Percentiles rank a stretch among this genome's conserved stretches.
Evolutionary conservation across 306 rosid genomes (phyloP).

Genomic region (Lathyrus sativus): DNA sequence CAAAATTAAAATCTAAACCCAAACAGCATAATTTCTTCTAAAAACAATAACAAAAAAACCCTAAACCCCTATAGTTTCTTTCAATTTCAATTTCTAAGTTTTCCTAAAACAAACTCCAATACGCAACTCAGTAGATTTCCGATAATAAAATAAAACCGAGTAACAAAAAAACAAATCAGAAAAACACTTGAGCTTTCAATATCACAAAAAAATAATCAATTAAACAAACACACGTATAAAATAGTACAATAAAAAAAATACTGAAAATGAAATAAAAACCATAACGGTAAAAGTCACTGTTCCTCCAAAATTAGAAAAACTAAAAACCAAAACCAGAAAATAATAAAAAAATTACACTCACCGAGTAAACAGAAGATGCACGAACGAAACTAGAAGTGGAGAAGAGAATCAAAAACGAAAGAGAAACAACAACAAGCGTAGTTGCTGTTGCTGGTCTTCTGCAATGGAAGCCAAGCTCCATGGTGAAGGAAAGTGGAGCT

Average conservation of each 20-base stretch:
- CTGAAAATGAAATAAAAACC: conserved; percentile 8
- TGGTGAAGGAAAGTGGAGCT: not conserved
- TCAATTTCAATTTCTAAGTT: conserved; percentile 23
- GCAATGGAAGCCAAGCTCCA: conserved; percentile 37
- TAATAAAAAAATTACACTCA: conserved; percentile 32
- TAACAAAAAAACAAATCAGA: not conserved
- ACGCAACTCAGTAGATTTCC: not conserved
- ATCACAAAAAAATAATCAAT: not conserved
- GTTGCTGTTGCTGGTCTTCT: conserved; percentile 34
- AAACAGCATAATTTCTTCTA: not conserved
- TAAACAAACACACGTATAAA: not conserved
- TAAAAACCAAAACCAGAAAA: not conserved
- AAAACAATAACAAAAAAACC: not conserved
- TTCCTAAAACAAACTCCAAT: not conserved
- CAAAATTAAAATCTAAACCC: conserved; percentile 22
- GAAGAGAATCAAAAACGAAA: conserved; percentile 46
- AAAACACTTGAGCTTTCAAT: not conserved
- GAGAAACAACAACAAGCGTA: conserved; percentile 42
- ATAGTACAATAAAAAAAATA: not conserved
- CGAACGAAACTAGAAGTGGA: conserved; percentile 34
- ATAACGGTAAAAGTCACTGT: conserved; percentile 11
- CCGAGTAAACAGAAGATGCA: conserved; percentile 64
- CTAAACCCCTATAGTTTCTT: not conserved
- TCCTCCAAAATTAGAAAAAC: conserved; percentile 29
- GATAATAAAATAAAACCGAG: conserved; percentile 16